A percentile compares a stretch with the other conserved stretches of the same genome.
phyloP scores from a whole-genome alignment of 371 early-diverging fungal species.

The Saksenaea vasiformis region DNA sequence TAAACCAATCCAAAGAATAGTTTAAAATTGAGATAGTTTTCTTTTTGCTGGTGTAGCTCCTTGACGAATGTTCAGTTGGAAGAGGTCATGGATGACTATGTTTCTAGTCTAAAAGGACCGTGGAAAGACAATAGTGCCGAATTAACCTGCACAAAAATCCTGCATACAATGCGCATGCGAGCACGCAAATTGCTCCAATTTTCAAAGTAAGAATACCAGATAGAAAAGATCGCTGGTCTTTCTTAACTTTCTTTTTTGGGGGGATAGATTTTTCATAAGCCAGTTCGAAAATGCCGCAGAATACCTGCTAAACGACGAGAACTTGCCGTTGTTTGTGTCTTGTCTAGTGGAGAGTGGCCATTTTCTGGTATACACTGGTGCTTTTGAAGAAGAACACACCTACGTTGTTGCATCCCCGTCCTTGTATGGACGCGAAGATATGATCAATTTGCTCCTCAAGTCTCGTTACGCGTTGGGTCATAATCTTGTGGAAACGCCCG shows the following conservation, averaged over 20 bases:
- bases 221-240: neutral
- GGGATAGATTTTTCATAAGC: conserved; percentile 55
- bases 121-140: conserved; percentile 17
- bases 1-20: too few relatives aligned
- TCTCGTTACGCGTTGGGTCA: conserved; percentile 31
- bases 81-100: conserved; percentile 49
- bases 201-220: conserved; percentile 43
- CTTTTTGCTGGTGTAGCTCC: conserved; percentile 18
- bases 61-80: conserved; percentile 45
- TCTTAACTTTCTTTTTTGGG: neutral
- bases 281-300: conserved; percentile 78
- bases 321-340: conserved; percentile 50
- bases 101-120: conserved; percentile 32
- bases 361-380: conserved; percentile 65
- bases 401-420: conserved; percentile 64
- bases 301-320: conserved; percentile 64
- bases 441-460: conserved; percentile 31
- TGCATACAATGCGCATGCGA: conserved; percentile 66
- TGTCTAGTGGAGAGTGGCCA: conserved; percentile 67
- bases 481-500: conserved; percentile 13
- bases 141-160: conserved; percentile 50
- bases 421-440: conserved; percentile 34
- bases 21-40: neutral
- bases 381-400: conserved; percentile 63
- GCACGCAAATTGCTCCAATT: conserved; percentile 67